Base-by-base conservation (phyloP, 805 yeast genomes). In the Wickerhamomyces ciferrii region DNA sequence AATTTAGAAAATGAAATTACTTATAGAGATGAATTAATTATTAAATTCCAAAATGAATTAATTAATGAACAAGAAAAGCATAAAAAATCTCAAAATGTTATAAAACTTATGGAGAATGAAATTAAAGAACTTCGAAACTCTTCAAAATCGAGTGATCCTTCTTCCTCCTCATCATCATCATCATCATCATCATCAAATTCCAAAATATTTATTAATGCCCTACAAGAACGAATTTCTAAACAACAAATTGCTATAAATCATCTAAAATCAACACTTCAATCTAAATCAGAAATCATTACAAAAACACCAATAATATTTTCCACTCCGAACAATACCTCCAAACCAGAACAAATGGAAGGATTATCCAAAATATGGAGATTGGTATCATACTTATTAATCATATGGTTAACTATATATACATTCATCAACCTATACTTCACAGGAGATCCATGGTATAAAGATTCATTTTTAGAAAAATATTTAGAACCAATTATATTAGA, bases 1-100 rank as follows among this genome's bases (percentile, higher is more conserved):
- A 43, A 43, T 3, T 27, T 55, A 27, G 61, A 59, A 32, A 55
- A 56, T 6, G 63, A 59, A 32, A 51, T 59, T 1, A 4, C 45
- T 0, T 59, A 56, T 44, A 48, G 61, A 32, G 63, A 59, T 42
- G 41, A 48, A 35, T 19, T 59, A 9, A 52, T 59, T 2, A 3
- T 52, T 18, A 48, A 53, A 5, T 55, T 48, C 19, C 53, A 53
- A 3, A 18, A 44, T 5, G 45, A 44, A 7, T 35, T 58, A 6
- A 27, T 40, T 5, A 31, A 40, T n/a, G 52, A 49, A 29, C 43
- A 49, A 9, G 20, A 29, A 2, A 45, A 27, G 23, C 45, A 55
- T 8, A 42, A 36, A 14, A 24, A 38, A 2, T 39, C 56, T 34
- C 49, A 47, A 41, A 43, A 29, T n/a, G 20, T 18, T 11, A 17